A percentile compares a stretch with the other conserved stretches of the same genome.
These are phyloP conservation scores for Juncus effusus DNA, from an alignment of 176 grass and related monocot species.

Conservation along the genomic window DNA sequence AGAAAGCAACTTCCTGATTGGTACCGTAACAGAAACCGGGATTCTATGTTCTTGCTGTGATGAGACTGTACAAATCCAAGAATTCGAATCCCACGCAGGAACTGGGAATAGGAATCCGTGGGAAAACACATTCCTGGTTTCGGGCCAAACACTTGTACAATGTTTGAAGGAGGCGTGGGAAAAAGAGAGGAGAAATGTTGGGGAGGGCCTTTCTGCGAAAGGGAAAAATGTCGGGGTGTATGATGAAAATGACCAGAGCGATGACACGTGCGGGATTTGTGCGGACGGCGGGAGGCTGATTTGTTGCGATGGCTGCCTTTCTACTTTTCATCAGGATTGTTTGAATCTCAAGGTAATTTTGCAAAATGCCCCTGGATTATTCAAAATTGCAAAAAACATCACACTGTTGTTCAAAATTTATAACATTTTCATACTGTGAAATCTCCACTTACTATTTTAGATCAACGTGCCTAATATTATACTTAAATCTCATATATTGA, in stretches of 20 bases:
- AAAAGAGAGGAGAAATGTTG: conserved; percentile 4
- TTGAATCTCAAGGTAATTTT: conserved; percentile 37
- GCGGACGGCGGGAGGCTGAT: conserved; percentile 63
- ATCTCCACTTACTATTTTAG: too few species aligned
- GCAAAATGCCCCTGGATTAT: too few species aligned
- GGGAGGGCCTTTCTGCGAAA: conserved; percentile 18
- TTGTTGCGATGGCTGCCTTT: conserved; percentile 77
- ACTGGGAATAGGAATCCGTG: conserved; percentile 31
- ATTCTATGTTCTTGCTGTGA: conserved; percentile 61
- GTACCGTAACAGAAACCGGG: conserved; percentile 33
- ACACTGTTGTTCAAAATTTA: neutral
- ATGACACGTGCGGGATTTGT: conserved; percentile 83
- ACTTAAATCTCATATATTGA: too few species aligned
- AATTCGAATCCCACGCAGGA: conserved; percentile 45
- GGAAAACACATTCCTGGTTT: conserved; percentile 51
- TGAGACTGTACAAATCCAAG: conserved; percentile 25
- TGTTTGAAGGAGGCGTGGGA: conserved; percentile 56
- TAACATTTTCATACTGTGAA: neutral
- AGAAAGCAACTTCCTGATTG: conserved; percentile 34
- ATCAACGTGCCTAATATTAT: too few species aligned
- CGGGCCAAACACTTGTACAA: conserved; percentile 47
- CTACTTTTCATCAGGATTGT: conserved; percentile 76
- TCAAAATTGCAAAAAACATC: neutral
- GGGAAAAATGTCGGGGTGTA: conserved; percentile 16
- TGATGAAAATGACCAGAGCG: conserved; percentile 47